These are phyloP conservation scores for Barnettozyma siamensis DNA, from an alignment of 805 yeast genomes.

Conservation along the genomic window DNA sequence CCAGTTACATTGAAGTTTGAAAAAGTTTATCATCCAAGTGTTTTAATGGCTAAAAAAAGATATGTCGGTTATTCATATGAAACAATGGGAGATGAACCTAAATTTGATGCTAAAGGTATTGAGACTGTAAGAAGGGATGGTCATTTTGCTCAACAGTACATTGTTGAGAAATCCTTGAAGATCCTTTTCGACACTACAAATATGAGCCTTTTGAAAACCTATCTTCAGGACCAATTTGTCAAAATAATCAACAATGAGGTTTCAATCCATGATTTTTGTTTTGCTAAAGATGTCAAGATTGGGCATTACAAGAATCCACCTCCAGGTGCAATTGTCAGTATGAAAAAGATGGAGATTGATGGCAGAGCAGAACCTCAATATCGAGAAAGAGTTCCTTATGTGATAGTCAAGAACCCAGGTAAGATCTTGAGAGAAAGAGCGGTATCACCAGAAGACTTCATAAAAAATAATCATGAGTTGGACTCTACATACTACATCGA, in stretches of 20 bases:
- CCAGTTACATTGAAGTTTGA: constrained; percentile 86
- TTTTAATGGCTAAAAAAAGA: constrained; percentile 78
- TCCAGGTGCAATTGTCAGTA: constrained; percentile 86
- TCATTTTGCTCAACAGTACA: constrained; percentile 82
- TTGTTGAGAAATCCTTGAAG: constrained; percentile 65
- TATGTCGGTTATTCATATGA: constrained; percentile 87
- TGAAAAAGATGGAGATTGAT: constrained; percentile 55
- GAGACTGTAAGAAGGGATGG: constrained; percentile 96
- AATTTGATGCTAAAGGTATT: constrained; percentile 93
- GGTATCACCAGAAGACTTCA: constrained; percentile 67
- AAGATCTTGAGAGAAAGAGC: constrained; percentile 70
- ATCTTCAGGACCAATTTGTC: constrained; percentile 58
- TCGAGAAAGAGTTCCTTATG: constrained; percentile 80
- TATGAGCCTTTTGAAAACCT: constrained; percentile 61
- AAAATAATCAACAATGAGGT: constrained; percentile 61
- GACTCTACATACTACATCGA: constrained; percentile 85
- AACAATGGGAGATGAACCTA: constrained; percentile 41
- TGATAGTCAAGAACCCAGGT: constrained; percentile 60
- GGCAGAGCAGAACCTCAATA: constrained; percentile 79
- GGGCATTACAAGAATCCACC: constrained; percentile 86
- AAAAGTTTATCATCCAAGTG: constrained; percentile 85
- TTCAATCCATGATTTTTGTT: constrained; percentile 77
- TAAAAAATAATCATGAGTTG: constrained; percentile 42
- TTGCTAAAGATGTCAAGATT: constrained; percentile 81
- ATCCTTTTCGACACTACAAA: constrained; percentile 69